Evolutionary conservation across 139 green algal species (phyloP).

Genomic region (Volvox reticuliferus): DNA sequence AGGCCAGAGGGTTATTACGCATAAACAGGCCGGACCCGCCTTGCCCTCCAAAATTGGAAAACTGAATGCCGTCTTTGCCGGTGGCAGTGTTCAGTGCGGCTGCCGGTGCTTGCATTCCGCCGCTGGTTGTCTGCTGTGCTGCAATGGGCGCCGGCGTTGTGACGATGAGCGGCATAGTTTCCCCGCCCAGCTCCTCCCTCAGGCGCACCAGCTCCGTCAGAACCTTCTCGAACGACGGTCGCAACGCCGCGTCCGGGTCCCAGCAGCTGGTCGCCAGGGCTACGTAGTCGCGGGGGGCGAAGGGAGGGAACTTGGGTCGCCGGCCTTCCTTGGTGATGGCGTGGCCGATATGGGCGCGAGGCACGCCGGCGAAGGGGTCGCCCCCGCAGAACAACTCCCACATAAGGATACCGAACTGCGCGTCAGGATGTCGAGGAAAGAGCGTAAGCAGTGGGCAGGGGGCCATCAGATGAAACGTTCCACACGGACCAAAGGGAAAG

Average conservation of each 20-base stretch:
- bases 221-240: slow-evolving; percentile 49
- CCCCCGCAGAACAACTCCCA: slow-evolving; percentile 48
- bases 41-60: not conserved
- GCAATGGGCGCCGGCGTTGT: not conserved
- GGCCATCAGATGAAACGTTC: not conserved
- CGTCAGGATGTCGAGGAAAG: not conserved
- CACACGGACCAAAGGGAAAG: no score
- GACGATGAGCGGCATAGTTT: slow-evolving; percentile 31
- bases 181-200: slow-evolving; percentile 29
- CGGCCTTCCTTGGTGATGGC: slow-evolving; percentile 43
- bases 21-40: not conserved
- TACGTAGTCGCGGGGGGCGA: slow-evolving; percentile 40
- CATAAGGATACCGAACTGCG: slow-evolving; percentile 45
- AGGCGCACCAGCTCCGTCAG: slow-evolving; percentile 42
- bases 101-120: not conserved
- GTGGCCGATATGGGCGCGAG: slow-evolving; percentile 55
- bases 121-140: not conserved
- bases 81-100: not conserved
- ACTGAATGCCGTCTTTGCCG: not conserved
- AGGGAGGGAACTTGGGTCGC: slow-evolving; percentile 37
- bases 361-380: slow-evolving; percentile 46
- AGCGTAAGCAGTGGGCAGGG: not conserved
- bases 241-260: slow-evolving; percentile 40
- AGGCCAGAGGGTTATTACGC: not conserved
- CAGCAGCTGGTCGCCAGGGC: slow-evolving; percentile 49